A percentile compares a stretch with the other conserved stretches of the same genome.
Evolutionary conservation across 2,329 filamentous ascomycete species (phyloP).

Genomic region (Byssothecium circinans): DNA sequence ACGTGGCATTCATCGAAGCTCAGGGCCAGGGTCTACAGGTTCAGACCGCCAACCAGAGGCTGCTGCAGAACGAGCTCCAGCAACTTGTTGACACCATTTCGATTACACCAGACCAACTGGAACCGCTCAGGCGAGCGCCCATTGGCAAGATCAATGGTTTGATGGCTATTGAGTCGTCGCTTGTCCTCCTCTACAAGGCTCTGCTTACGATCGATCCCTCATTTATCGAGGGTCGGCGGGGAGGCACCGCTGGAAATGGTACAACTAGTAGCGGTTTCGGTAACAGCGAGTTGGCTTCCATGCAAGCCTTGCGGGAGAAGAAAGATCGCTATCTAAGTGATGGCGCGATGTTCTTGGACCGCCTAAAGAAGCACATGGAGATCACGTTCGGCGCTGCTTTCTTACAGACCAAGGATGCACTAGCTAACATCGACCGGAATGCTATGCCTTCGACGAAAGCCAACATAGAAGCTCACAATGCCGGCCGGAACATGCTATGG

Average conservation of each 20-base stretch:
- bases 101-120: conserved; percentile 75
- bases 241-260: conserved; percentile 48
- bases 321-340: conserved; percentile 84
- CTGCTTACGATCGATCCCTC: conserved; percentile 91
- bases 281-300: conserved; percentile 75
- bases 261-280: conserved; percentile 60
- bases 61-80: conserved; percentile 86
- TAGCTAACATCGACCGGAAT: conserved; percentile 53
- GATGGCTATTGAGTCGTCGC: conserved; percentile 73
- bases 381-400: conserved; percentile 77
- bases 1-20: conserved; percentile 95
- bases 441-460: conserved; percentile 59
- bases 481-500: conserved; percentile 76
- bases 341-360: conserved; percentile 73
- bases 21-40: conserved; percentile 97
- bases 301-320: conserved; percentile 94
- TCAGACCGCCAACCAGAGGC: conserved; percentile 94
- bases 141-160: conserved; percentile 72
- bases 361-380: conserved; percentile 80
- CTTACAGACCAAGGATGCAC: conserved; percentile 66
- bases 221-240: conserved; percentile 57
- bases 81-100: conserved; percentile 88
- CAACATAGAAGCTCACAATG: conserved; percentile 68
- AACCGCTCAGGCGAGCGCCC: conserved; percentile 71
- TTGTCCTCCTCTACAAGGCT: conserved; percentile 85